A percentile compares a stretch with the other conserved stretches of the same genome.
These are phyloP conservation scores for Leptographium procerum DNA, from an alignment of 2,329 filamentous ascomycete genomes.

Conservation along the genomic window DNA sequence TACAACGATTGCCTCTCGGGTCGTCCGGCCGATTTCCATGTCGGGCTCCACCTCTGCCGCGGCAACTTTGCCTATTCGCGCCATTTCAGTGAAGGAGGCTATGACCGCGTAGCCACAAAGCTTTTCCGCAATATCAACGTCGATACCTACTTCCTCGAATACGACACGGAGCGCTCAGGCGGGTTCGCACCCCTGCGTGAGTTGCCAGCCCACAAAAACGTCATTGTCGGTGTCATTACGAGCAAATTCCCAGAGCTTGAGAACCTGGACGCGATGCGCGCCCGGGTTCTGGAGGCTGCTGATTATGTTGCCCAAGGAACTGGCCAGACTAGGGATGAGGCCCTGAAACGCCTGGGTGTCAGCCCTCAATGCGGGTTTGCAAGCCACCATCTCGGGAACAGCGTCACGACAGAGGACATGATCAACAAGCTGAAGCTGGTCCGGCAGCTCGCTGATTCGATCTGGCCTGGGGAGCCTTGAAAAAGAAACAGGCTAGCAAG, in stretches of 20 bases:
- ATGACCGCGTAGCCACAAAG: constrained; percentile 49
- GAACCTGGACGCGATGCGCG: constrained; percentile 42
- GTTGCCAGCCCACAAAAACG: constrained; percentile 49
- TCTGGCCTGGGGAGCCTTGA: constrained; percentile 38
- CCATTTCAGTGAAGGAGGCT: constrained; percentile 53
- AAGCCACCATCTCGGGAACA: constrained; percentile 57
- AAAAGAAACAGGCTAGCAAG: background rate
- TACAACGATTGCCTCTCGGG: constrained; percentile 59
- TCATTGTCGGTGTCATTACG: constrained; percentile 45
- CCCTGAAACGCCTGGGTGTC: constrained; percentile 52
- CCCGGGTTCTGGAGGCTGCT: constrained; percentile 44
- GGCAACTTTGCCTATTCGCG: constrained; percentile 52
- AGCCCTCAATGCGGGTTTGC: constrained; percentile 63
- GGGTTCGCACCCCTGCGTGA: constrained; percentile 50
- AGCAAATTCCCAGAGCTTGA: constrained; percentile 13
- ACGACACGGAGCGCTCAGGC: constrained; percentile 43
- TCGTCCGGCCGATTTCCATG: constrained; percentile 53
- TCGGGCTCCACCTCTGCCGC: constrained; percentile 58
- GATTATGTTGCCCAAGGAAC: constrained; percentile 56
- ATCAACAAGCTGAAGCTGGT: constrained; percentile 59
- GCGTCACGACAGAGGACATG: constrained; percentile 57
- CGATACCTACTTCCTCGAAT: constrained; percentile 37
- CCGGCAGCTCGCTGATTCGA: constrained; percentile 50
- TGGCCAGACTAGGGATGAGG: constrained; percentile 49
- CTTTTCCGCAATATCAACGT: constrained; percentile 49